Conservation (phyloP, 768 basidiomycete species). For the Leccinum subgranulosum region DNA sequence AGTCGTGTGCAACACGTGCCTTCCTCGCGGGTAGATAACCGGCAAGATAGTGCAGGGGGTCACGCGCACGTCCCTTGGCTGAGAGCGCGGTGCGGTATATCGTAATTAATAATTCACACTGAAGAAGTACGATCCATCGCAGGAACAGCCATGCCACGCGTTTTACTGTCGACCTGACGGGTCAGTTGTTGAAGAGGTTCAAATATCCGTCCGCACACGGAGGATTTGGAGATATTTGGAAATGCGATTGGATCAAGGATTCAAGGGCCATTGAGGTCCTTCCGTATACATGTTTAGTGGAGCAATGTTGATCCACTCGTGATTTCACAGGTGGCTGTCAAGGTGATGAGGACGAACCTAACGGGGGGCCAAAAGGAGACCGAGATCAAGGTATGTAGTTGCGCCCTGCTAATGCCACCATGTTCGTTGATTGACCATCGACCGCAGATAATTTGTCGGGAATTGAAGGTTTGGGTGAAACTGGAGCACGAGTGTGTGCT, state of each 20-base stretch:
- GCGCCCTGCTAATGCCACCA: background rate
- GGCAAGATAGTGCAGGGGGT: background rate
- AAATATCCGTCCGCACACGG: slow-evolving; percentile 23
- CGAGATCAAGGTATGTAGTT: slow-evolving; percentile 12
- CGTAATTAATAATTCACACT: background rate
- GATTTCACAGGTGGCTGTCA: slow-evolving; percentile 23
- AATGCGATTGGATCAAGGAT: slow-evolving; percentile 21
- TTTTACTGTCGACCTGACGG: slow-evolving; percentile 10
- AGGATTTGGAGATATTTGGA: slow-evolving; percentile 25
- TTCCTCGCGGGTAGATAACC: background rate
- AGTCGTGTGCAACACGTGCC: background rate
- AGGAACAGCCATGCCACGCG: background rate
- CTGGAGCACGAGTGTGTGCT: slow-evolving; percentile 28
- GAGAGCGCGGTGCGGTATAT: slow-evolving; percentile 4
- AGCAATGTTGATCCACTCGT: background rate
- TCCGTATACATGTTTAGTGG: background rate
- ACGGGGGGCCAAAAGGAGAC: slow-evolving; percentile 1
- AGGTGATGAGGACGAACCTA: slow-evolving; percentile 23
- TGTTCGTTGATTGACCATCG: background rate
- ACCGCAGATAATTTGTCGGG: slow-evolving; percentile 12
- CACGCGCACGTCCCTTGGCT: background rate
- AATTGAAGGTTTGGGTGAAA: slow-evolving; percentile 24
- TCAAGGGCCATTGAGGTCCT: slow-evolving; percentile 18
- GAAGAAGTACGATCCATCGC: background rate
- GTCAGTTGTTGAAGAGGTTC: slow-evolving; percentile 8